Evolutionary conservation across 2,329 filamentous ascomycete species (phyloP), one percentile per base, ranked within the genome.

Genomic region (Paraphaeosphaeria minitans): DNA sequence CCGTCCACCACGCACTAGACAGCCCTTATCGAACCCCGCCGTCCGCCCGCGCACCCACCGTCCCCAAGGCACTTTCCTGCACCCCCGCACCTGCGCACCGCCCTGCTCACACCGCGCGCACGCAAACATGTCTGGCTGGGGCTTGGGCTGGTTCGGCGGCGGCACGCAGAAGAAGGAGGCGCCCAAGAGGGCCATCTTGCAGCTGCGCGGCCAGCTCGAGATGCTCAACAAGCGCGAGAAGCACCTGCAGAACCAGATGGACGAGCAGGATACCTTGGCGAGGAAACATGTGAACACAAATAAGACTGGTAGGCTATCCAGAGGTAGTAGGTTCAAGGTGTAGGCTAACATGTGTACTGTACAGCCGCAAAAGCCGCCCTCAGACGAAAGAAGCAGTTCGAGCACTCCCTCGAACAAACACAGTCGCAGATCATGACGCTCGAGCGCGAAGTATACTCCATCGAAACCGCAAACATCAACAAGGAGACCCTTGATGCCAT

Each of bases 391-490:
- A 98, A 99, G 86, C 85, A 88, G 68, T 92, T 95, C 72, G 93
- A 98, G 79, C 90, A 93, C 78, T 92, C 91, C 57, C 86, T 97
- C 59, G 92, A 97, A 67, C 93, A 97, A 80, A 98, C 94, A 1
- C 85, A 87, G 59, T 87, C 90, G 33, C 94, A 98, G 80, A 96
- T 98, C 73, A 87, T 88, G 70, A 96, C 95, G 22, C 84, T 99
- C 46, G 95, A 99, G 78, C 90, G 93, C 74, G 93, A 99, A 78
- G 96, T 98, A 74, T 95, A 95, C 78, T 89, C 91, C 60, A 98
- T 99, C 82, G 95, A 99, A 80, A 92, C 93, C 49, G 95, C 95
- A 62, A 99, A 98, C 77, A 97, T 99, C 83, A 99, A 99, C 84
- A 89, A 94, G 80, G 93, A 97, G 83, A 99, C 95, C 13, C 83